A percentile compares a stretch with the other conserved stretches of the same genome.
Conservation (phyloP, 2,329 filamentous ascomycete species). For the Trichoderma simmonsii region DNA sequence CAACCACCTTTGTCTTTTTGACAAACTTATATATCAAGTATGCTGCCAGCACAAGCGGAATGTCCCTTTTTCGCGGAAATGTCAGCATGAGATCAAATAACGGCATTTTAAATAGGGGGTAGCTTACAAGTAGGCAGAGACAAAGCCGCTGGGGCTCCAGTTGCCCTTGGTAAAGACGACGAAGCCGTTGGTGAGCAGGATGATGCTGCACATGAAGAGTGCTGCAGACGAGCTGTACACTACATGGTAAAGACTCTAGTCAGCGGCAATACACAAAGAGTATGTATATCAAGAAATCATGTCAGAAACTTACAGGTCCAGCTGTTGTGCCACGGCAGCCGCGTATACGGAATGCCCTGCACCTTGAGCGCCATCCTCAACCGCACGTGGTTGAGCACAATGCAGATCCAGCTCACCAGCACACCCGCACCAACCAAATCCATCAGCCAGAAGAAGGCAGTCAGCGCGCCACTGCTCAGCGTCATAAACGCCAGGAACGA, state of each 20-base stretch:
- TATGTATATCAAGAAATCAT: not conserved
- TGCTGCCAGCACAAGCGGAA: slow-evolving; percentile 54
- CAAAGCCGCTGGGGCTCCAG: slow-evolving; percentile 55
- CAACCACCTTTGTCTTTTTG: slow-evolving; percentile 57
- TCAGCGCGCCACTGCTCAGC: slow-evolving; percentile 55
- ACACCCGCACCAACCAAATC: slow-evolving; percentile 60
- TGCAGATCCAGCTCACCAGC: slow-evolving; percentile 60
- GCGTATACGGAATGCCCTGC: slow-evolving; percentile 49
- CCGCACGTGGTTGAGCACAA: slow-evolving; percentile 59
- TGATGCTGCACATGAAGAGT: slow-evolving; percentile 58
- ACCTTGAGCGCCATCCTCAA: slow-evolving; percentile 51
- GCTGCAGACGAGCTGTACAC: slow-evolving; percentile 60
- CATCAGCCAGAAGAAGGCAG: slow-evolving; percentile 64
- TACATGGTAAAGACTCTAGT: slow-evolving; percentile 26
- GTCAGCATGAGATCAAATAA: slow-evolving; percentile 9
- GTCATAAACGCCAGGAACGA: slow-evolving; percentile 58
- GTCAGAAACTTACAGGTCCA: slow-evolving; percentile 53
- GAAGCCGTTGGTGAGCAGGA: slow-evolving; percentile 70
- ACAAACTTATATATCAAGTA: slow-evolving; percentile 64
- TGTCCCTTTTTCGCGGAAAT: slow-evolving; percentile 43
- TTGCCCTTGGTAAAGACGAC: slow-evolving; percentile 57
- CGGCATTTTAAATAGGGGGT: not conserved
- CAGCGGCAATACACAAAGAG: not conserved
- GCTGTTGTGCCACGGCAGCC: slow-evolving; percentile 60
- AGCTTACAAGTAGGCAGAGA: slow-evolving; percentile 61